Evolutionary conservation across 2,329 filamentous ascomycete genomes (phyloP), one percentile per base, ranked within the genome.

Genomic region (Ophiocordyceps camponoti-saundersi): DNA sequence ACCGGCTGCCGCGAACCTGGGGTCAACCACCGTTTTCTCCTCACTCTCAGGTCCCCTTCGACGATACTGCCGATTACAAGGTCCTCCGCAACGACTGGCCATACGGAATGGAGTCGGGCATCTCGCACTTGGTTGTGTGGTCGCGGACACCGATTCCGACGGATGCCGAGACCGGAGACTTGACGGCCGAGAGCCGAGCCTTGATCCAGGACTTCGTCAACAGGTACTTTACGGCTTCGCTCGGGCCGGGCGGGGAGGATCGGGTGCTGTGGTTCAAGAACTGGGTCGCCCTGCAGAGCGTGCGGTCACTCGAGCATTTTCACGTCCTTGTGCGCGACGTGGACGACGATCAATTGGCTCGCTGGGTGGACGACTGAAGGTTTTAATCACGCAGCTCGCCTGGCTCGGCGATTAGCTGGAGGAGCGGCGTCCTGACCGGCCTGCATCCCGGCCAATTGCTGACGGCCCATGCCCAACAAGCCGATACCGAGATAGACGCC

Each of bases 61-160:
- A 66, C 22, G 64, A 74, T 42, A 57, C 68, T 4, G 70, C 69
- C 32, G 77, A 81, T 61, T 80, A 73, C 60, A 79, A 78, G 50
- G 82, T 94, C 46, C 67, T 95, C 42, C 70, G 79, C 59, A 95
- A 96, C 57, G 89, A 95, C 69, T 96, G 88, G 89, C 90, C 90
- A 0, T 95, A 95, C 56, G 88, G 85, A 3, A 66, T 95, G 44
- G 69, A 68, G 1, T 59, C 69, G 0, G 72, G 71, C 47, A 76
- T 82, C 54, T 70, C 80, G n/a, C 90, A 96, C 60, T 75, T 95
- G 20, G 86, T 95, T 29, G 81, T 94, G 41, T 96, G 90, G 90
- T 84, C 82, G 46, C 90, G 93, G 58, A 92, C 90, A 40, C 67
- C 71, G 15, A 80, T 95, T 50, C 73, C 82, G 22, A 83, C 83